Conservation (phyloP, 2,329 filamentous ascomycete species). For the Calonectria pseudoturangicola region DNA sequence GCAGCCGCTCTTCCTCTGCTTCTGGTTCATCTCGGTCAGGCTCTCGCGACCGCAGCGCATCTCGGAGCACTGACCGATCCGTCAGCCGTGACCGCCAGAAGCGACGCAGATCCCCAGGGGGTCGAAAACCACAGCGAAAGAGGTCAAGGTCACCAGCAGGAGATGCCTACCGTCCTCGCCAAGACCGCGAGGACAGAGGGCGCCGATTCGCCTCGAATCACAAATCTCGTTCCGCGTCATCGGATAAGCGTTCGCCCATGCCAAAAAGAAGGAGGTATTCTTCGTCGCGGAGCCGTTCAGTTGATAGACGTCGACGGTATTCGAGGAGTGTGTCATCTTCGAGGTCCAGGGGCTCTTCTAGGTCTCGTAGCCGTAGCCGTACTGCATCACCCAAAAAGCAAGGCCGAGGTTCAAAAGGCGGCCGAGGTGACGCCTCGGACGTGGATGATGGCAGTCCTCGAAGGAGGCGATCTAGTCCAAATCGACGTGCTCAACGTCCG, state of each 20-base stretch:
- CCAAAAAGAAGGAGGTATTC: constrained; percentile 72
- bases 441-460: constrained; percentile 38
- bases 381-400: constrained; percentile 49
- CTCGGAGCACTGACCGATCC: constrained; percentile 58
- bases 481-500: constrained; percentile 38
- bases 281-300: constrained; percentile 68
- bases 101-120: constrained; percentile 59
- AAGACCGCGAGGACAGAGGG: constrained; percentile 48
- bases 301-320: constrained; percentile 60
- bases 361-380: constrained; percentile 56
- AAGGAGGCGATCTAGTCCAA: constrained; percentile 35
- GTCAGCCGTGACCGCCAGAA: constrained; percentile 58
- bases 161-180: constrained; percentile 54
- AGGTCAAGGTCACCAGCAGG: constrained; percentile 62
- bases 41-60: constrained; percentile 59
- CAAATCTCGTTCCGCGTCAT: constrained; percentile 61
- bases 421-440: constrained; percentile 43
- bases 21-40: constrained; percentile 56
- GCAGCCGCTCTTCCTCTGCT: constrained; percentile 60
- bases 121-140: constrained; percentile 60
- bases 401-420: constrained; percentile 32
- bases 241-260: constrained; percentile 63
- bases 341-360: constrained; percentile 62
- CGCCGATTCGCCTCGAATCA: constrained; percentile 49
- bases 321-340: constrained; percentile 63